These are phyloP conservation scores for Chlorella sp. DNA, from an alignment of 139 green algal species.

Conservation along the genomic window DNA sequence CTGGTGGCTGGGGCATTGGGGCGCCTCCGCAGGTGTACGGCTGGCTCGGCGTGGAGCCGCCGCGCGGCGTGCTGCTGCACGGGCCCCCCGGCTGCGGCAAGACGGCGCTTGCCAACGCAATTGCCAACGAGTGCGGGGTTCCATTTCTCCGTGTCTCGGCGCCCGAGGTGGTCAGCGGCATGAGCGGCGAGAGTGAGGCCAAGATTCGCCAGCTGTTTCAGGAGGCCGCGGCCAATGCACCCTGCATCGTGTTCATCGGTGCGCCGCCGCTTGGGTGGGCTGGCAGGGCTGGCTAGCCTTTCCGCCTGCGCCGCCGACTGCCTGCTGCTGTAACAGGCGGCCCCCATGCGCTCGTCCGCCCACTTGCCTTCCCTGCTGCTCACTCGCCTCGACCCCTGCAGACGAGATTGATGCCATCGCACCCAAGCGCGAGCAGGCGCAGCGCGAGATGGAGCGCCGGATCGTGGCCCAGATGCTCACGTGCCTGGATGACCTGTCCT, in stretches of 20 bases:
- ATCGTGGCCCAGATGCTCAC: slow-evolving; percentile 56
- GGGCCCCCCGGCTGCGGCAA: slow-evolving; percentile 90
- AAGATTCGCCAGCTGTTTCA: slow-evolving; percentile 86
- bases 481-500: slow-evolving; percentile 49
- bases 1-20: no score
- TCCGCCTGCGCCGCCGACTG: no score
- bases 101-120: slow-evolving; percentile 88
- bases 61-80: slow-evolving; percentile 88
- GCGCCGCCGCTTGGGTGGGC: neutral
- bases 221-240: slow-evolving; percentile 74
- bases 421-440: slow-evolving; percentile 51
- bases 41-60: slow-evolving; percentile 88
- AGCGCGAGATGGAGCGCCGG: slow-evolving; percentile 53
- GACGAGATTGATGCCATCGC: slow-evolving; percentile 66
- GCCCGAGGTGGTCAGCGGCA: slow-evolving; percentile 80
- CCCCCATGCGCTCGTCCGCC: neutral
- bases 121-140: slow-evolving; percentile 90
- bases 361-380: neutral
- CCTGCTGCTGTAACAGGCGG: neutral
- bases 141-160: slow-evolving; percentile 83
- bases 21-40: slow-evolving; percentile 81
- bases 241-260: slow-evolving; percentile 92
- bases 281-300: neutral
- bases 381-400: neutral
- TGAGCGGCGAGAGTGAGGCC: slow-evolving; percentile 80